phyloP scores from a whole-genome alignment of 257 asterid species.

The Solanum chiquidenum region DNA sequence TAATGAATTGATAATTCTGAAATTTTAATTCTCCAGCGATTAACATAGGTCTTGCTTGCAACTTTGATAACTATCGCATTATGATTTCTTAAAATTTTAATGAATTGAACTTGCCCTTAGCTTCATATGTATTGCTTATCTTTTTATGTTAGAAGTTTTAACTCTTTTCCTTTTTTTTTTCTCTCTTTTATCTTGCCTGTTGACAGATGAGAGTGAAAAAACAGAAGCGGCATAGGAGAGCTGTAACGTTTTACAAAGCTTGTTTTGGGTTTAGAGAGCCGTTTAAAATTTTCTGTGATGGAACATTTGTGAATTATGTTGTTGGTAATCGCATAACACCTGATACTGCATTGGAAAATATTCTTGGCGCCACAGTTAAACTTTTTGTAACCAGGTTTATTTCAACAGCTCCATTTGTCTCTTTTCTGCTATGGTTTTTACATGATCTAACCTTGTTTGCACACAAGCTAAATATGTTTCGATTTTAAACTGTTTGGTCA shows the following conservation, averaged over 20 bases:
- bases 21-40: too few species aligned
- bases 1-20: too few species aligned
- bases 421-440: neutral
- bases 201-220: conserved; percentile 59
- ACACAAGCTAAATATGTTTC: neutral
- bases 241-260: conserved; percentile 55
- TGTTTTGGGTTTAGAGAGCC: conserved; percentile 90
- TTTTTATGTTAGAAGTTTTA: neutral
- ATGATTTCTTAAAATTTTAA: neutral
- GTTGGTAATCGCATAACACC: conserved; percentile 50
- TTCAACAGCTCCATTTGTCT: neutral
- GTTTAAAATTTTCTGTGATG: conserved; percentile 86
- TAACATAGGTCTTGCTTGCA: too few species aligned
- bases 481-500: neutral
- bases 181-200: neutral
- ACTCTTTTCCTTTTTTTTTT: neutral
- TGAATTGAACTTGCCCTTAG: neutral
- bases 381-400: conserved; percentile 49
- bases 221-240: conserved; percentile 72
- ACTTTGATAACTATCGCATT: too few species aligned
- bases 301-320: conserved; percentile 88
- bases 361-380: conserved; percentile 64
- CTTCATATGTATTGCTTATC: neutral
- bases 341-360: conserved; percentile 68
- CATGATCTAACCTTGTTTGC: neutral